phyloP scores from a whole-genome alignment of 345 rosid species.

The Murraya paniculata region DNA sequence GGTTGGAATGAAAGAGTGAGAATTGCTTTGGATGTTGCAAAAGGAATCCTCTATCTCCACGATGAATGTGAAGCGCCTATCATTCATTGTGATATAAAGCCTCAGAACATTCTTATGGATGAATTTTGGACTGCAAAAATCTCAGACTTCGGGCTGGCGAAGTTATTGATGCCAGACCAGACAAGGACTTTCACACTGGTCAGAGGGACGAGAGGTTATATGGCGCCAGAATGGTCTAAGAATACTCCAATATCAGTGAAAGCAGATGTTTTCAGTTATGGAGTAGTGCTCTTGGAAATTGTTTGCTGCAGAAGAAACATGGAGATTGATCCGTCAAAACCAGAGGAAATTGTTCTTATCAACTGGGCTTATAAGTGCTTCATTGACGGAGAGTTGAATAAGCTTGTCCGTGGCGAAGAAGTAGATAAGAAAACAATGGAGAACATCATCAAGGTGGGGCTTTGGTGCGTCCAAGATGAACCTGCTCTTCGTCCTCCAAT shows the following conservation, averaged over 20 bases:
- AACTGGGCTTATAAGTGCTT: constrained; percentile 11
- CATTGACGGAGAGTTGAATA: not conserved
- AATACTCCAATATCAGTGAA: constrained; percentile 21
- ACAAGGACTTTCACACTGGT: not conserved
- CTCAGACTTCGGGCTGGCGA: constrained; percentile 6
- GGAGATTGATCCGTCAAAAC: constrained; percentile 5
- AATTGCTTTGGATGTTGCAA: constrained; percentile 8
- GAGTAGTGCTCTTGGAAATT: constrained; percentile 24
- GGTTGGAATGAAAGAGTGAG: not conserved
- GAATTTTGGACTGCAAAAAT: constrained; percentile 6
- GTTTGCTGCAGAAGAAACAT: constrained; percentile 22
- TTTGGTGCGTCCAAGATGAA: constrained; percentile 7
- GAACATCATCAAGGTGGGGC: not conserved
- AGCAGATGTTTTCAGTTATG: constrained; percentile 24
- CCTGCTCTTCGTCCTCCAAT: constrained; percentile 6
- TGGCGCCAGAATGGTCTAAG: constrained; percentile 22
- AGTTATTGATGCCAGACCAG: constrained; percentile 10
- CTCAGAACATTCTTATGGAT: constrained; percentile 14
- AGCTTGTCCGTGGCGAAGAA: not conserved
- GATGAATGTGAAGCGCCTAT: constrained; percentile 3
- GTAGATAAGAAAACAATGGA: not conserved
- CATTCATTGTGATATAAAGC: constrained; percentile 17
- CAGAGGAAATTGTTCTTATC: not conserved
- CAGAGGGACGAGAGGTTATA: not conserved
- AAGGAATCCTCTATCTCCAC: constrained; percentile 11